Evolutionary conservation across 176 grass and related monocot species (phyloP).

Genomic region (Elymus sibiricus): DNA sequence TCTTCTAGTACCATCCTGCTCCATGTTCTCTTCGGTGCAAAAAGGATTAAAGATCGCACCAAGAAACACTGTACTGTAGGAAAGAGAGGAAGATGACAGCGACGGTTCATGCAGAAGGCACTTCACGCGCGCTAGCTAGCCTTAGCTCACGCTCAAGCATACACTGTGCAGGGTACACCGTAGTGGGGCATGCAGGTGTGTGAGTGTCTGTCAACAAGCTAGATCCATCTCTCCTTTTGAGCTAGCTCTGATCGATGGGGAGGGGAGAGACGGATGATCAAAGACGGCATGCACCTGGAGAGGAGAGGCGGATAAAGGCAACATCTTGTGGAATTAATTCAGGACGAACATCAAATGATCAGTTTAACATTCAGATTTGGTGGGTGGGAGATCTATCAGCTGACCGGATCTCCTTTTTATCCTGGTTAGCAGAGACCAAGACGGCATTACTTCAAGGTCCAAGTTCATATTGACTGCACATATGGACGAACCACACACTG

Average conservation of each 20-base stretch:
- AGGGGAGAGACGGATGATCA: background rate
- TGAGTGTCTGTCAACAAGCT: slow-evolving; percentile 20
- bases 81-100: slow-evolving; percentile 32
- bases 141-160: slow-evolving; percentile 8
- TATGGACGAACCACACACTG: background rate
- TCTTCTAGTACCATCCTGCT: background rate
- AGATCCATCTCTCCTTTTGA: slow-evolving; percentile 26
- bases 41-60: background rate
- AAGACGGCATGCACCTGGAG: background rate
- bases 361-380: background rate
- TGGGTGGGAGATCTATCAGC: background rate
- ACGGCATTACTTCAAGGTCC: background rate
- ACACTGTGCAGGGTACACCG: background rate
- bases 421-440: slow-evolving; percentile 4
- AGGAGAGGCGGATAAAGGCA: slow-evolving; percentile 9
- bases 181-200: slow-evolving; percentile 26
- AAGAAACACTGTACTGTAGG: slow-evolving; percentile 8
- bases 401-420: background rate
- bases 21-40: slow-evolving; percentile 4
- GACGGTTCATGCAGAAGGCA: slow-evolving; percentile 47
- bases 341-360: background rate
- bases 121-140: slow-evolving; percentile 23
- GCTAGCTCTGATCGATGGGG: slow-evolving; percentile 12
- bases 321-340: slow-evolving; percentile 1
- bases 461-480: background rate